These are phyloP conservation scores for Camellia granthamiana DNA, from an alignment of 148 eudicot species.

Conservation along the genomic window DNA sequence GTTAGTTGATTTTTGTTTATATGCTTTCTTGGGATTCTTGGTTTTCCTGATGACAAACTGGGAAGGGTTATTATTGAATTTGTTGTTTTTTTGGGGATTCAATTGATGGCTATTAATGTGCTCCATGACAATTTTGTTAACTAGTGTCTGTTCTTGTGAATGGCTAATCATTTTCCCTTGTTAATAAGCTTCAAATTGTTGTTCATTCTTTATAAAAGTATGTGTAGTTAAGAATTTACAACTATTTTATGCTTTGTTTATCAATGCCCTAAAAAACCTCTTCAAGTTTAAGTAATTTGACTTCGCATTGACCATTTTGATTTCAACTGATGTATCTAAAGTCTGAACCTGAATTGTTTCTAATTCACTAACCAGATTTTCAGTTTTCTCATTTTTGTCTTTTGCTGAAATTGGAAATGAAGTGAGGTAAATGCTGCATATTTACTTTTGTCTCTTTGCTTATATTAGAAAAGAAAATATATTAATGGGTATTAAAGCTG, in stretches of 20 bases:
- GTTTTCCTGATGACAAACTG: conserved; percentile 2
- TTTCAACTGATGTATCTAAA: background rate
- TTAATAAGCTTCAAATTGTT: no score
- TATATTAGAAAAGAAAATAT: background rate
- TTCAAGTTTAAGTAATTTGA: background rate
- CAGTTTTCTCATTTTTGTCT: background rate
- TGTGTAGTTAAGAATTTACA: no score
- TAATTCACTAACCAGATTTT: background rate
- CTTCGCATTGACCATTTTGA: background rate
- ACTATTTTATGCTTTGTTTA: no score
- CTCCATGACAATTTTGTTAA: no score
- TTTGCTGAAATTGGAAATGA: background rate
- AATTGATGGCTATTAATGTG: background rate
- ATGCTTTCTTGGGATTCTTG: background rate
- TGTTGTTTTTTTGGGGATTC: background rate
- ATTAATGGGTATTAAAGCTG: background rate
- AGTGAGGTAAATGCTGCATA: background rate
- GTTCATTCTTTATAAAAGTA: no score
- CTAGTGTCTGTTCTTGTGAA: no score
- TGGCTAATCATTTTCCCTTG: background rate
- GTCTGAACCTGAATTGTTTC: background rate
- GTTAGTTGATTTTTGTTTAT: background rate
- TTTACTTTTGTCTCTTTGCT: background rate
- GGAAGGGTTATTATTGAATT: background rate
- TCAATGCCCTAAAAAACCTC: no score